Evolutionary conservation across 176 grass and related monocot genomes (phyloP), one percentile per base, ranked within the genome.

Genomic region (Guadua angustifolia): DNA sequence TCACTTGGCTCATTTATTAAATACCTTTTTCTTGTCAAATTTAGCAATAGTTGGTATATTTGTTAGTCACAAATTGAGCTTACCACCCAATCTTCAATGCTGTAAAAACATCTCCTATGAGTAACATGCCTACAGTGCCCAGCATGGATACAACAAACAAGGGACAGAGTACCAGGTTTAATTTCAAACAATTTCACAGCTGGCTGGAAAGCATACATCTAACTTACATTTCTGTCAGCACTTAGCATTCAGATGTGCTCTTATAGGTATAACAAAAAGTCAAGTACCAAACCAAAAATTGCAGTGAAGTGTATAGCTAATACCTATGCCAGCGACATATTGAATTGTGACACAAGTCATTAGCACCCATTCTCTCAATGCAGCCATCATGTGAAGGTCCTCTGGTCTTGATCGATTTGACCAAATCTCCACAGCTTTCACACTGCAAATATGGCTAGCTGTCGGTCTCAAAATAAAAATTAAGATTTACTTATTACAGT

Each of bases 301-400:
- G 67, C 73, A 83, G 36, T 60, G 74, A 80, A 71, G 38, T 24
- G 14, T 83, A 70, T 44, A 66, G 15, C 45, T 69, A 49, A 82
- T 93, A 94, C 92, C 92, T 91, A 65, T 92, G 87, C 87, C 82
- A 88, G 16, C 78, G 85, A 73, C 89, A 92, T n/a, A 47, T 73
- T 36, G 45, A 46, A 79, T 83, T 88, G 32, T 63, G 67, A 86
- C 89, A 92, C 1, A 10, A 82, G 26, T 36, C 66, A 80, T 86
- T 61, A 29, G n/a, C 68, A 57, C 72, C 92, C 69, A 88, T 53
- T 47, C 51, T 83, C 38, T 88, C 78, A 83, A 83, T 79, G 81
- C 84, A 87, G 42, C 83, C 87, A 64, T 82, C 66, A 76, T 56
- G 78, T 73, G 90, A 94, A 83, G 85, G 84, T 45, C 79, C 84